Base-by-base conservation (phyloP, 2,329 filamentous ascomycete species). In the Claviceps fusiformis region DNA sequence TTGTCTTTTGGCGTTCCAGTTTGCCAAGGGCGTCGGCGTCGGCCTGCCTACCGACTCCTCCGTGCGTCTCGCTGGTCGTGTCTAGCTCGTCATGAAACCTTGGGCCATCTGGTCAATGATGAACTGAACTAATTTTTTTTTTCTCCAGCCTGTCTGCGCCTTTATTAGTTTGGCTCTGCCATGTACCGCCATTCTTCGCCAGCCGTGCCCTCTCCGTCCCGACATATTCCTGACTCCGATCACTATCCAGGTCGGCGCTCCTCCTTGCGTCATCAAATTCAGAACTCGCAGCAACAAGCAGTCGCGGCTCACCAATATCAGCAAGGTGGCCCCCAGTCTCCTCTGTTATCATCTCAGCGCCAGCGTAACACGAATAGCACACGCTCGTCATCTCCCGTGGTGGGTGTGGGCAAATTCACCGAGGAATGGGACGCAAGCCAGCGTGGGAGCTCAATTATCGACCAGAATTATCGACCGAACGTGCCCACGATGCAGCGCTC, bases 391-490 rank as follows among this genome's bases (percentile, higher is more conserved):
- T 50, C 45, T n/a, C 29, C 54, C 44, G 53, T 48, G 50, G 37
- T 46, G 13, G 50, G 54, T 4, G 55, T 43, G 49, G 75, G 81
- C 58, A 80, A 75, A 61, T 86, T 87, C 63, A 82, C 79, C 61
- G 84, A 89, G 66, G 81, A 86, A 72, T 87, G 85, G 76, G 83
- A 87, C 70, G 81, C 80, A 52, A 82, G 77, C 62, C 82, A 81
- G 62, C 79, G 83, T 59, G 84, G 82, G 50, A 80, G 80, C 62
- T 86, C 83, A 43, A 75, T 86, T 56, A 64, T 83, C 57, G 79
- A 82, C 63, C 76, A 74, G 51, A 70, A 46, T 48, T 37, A 70
- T 43, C 58, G 53, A 59, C 24, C 54, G 46, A 31, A 53, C 41
- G 15, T 50, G 61, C 50, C 56, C 61, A 62, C 59, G 60, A 75